Base-by-base conservation (phyloP, 2,329 filamentous ascomycete genomes). In the Ceratocystis albifundus region DNA sequence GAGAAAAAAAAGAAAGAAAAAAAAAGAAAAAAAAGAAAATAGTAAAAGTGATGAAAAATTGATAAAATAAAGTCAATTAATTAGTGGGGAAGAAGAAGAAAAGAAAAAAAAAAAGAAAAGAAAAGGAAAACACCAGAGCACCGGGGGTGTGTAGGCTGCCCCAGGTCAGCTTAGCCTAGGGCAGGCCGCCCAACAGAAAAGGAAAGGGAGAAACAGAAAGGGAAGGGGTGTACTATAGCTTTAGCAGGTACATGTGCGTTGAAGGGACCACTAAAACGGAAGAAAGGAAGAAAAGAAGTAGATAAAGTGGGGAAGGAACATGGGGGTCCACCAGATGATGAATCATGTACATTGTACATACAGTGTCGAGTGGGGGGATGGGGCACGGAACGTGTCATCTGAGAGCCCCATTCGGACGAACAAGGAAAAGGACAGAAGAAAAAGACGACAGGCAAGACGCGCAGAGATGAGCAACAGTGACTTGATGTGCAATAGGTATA, bases 141-240 rank as follows among this genome's bases (percentile, higher is more conserved):
- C 5, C 28, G 20, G 53, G 25, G 53, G 50, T 22, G 20, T 22
- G 50, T 50, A 12, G 50, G 50, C 50, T 32, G 53, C 53, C 32
- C 32, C 53, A 32, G 17, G 7, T 32, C 53, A 22, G 53, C 28
- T 22, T 50, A 50, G 46, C 6, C 22, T 59, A 10, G 53, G 25
- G 53, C 32, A 73, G 70, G 68, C 64, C 65, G 32, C 32, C 12
- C 32, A 36, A 36, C 32, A 36, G 32, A 36, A 12, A 53, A 25
- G 48, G 15, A 53, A 15, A 53, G 25, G 25, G 48, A 8, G 12
- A 25, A 17, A 69, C 68, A 64, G 66, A 65, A 65, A 66, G 48
- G 48, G 59, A 65, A 65, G 67, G 48, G 48, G 59, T 69, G 45
- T 65, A 70, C 62, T 63, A 62, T 63, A 61, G 62, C 61, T 67